Evolutionary conservation across 352 stramenopile species (phyloP), one percentile per base, ranked within the genome.

Genomic region (Nothophytophthora sp.): DNA sequence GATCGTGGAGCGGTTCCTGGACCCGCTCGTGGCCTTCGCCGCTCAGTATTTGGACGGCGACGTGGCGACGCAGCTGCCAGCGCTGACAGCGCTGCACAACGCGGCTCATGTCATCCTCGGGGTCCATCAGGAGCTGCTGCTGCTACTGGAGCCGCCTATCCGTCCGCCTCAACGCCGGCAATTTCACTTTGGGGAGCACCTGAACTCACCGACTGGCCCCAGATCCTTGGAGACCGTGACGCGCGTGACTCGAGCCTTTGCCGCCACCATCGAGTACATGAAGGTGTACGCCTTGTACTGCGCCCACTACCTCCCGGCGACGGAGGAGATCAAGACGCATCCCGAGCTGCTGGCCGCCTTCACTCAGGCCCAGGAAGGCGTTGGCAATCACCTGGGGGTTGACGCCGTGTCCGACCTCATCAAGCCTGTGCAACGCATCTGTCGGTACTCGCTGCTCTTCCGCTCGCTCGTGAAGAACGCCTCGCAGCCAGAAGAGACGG

Each of bases 281-380:
- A 88, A 88, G 38, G 63, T 79, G n/a, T 88, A 88, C 57, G 67
- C 76, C 19, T 55, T 75, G n/a, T 88, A 85, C 54, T 88, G 73
- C 49, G 57, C 67, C n/a, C 77, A 60, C 45, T 82, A 81, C 36
- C 41, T 75, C 1, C 38, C 50, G 6, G 76, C 72, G n/a, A 73
- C 64, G 1, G 65, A 83, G 11, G 73, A 85, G 29, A 63, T 88
- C 24, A 70, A 76, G 42, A 8, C 46, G 5, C 63, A 83, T 4
- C 50, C 72, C 13, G 69, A 63, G 13, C 10, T 81, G 61, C 44
- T 71, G 16, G 37, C 70, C 41, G 37, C 42, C 51, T 61, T 61
- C 65, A 36, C 58, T 38, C 27, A 60, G 35, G 29, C 44, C 35
- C 41, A 66, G 36, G 23, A 29, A 28, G 32, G 43, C 19, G n/a